A percentile compares a stretch with the other conserved stretches of the same genome.
These are phyloP conservation scores for Lodderomyces pseudojiufengensis DNA, from an alignment of 1,139 yeast species.

Conservation along the genomic window DNA sequence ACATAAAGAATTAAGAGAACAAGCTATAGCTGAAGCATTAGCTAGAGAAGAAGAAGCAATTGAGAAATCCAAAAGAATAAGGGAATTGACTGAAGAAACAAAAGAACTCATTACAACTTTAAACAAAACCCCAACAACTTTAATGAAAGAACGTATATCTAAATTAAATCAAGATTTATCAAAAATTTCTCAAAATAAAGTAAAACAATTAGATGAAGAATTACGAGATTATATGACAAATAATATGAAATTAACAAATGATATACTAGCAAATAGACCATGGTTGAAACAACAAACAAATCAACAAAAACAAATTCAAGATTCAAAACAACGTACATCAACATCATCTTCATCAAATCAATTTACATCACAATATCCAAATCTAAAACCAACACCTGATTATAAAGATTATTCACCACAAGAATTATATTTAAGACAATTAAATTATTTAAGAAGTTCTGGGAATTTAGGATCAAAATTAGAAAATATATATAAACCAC, in stretches of 20 bases:
- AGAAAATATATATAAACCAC: slow-evolving; percentile 63
- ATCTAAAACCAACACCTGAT: slow-evolving; percentile 43
- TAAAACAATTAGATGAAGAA: slow-evolving; percentile 41
- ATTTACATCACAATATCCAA: slow-evolving; percentile 32
- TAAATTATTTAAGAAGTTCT: slow-evolving; percentile 46
- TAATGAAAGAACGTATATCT: slow-evolving; percentile 28
- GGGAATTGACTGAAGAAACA: slow-evolving; percentile 33
- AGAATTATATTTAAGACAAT: slow-evolving; percentile 72
- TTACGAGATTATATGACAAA: slow-evolving; percentile 37
- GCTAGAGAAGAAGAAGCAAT: slow-evolving; percentile 44
- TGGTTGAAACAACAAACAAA: slow-evolving; percentile 26
- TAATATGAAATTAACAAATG: slow-evolving; percentile 33
- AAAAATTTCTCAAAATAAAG: slow-evolving; percentile 29
- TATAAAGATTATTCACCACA: slow-evolving; percentile 59
- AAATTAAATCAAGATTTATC: slow-evolving; percentile 31
- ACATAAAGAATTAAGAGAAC: slow-evolving; percentile 37
- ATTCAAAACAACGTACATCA: slow-evolving; percentile 13
- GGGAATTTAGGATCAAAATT: slow-evolving; percentile 65
- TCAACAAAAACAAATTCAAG: no score
- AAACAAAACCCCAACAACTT: slow-evolving; percentile 33
- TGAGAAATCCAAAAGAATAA: slow-evolving; percentile 33
- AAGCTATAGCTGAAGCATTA: slow-evolving; percentile 42
- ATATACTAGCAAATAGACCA: slow-evolving; percentile 32
- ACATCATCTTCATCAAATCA: slow-evolving; percentile 29
- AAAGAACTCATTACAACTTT: slow-evolving; percentile 28